A percentile compares a stretch with the other conserved stretches of the same genome.
Evolutionary conservation across 176 grass and related monocot genomes (phyloP).

Genomic region (Carex myosuroides): DNA sequence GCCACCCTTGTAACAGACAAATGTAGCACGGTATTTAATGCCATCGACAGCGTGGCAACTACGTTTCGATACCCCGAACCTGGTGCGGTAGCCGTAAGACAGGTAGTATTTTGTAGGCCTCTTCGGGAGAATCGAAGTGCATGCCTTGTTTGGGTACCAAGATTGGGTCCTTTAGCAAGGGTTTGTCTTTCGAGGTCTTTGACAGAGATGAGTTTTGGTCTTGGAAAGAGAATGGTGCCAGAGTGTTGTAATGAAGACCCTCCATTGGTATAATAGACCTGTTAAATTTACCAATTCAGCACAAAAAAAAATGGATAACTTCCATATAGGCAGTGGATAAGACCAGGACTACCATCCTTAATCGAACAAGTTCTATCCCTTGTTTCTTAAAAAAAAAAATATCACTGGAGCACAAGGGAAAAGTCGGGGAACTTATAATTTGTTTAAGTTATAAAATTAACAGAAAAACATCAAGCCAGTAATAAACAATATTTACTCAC

Average conservation of each 20-base stretch:
- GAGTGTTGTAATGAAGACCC: conserved; percentile 2
- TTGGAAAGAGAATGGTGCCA: neutral
- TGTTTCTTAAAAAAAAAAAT: neutral
- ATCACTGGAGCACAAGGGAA: neutral
- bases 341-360: neutral
- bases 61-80: conserved; percentile 56
- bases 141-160: conserved; percentile 31
- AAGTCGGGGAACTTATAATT: neutral
- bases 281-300: neutral
- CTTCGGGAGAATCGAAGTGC: conserved; percentile 62
- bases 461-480: neutral
- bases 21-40: conserved; percentile 69
- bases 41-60: conserved; percentile 80
- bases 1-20: conserved; percentile 54
- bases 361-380: neutral
- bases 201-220: neutral
- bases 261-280: conserved; percentile 18
- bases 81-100: conserved; percentile 59
- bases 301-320: neutral
- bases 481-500: neutral
- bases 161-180: neutral
- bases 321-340: neutral
- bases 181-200: neutral
- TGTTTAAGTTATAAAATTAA: neutral
- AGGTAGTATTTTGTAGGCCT: conserved; percentile 83